Conservation (phyloP, 768 basidiomycete genomes). For the Obba rivulosa region DNA sequence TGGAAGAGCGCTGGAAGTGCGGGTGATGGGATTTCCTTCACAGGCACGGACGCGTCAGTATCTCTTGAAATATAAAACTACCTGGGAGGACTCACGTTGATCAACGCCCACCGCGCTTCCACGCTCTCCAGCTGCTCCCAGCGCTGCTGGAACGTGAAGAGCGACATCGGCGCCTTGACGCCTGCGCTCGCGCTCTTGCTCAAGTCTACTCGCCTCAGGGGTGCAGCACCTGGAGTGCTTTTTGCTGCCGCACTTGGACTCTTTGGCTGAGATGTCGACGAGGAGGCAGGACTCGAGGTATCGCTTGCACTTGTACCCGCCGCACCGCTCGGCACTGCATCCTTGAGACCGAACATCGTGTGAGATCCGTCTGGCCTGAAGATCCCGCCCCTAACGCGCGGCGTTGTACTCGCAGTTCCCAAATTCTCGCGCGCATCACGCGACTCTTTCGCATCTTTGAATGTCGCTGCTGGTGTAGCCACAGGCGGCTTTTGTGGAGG, state of each 20-base stretch:
- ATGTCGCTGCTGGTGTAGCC: constrained; percentile 28
- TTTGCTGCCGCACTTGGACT: too few relatives aligned
- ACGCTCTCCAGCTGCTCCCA: constrained; percentile 45
- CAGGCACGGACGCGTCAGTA: neutral
- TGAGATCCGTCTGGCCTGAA: constrained; percentile 61
- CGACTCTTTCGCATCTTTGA: constrained; percentile 53
- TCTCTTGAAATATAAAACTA: too few relatives aligned
- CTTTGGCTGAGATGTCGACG: too few relatives aligned
- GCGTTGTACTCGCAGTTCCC: constrained; percentile 6
- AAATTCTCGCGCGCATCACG: constrained; percentile 31
- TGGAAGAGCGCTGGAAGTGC: constrained; percentile 60
- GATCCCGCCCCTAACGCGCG: constrained; percentile 63
- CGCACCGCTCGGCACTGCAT: neutral
- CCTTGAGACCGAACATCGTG: constrained; percentile 42
- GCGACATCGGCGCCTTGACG: constrained; percentile 32
- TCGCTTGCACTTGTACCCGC: neutral
- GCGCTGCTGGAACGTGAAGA: constrained; percentile 57
- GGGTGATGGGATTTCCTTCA: constrained; percentile 52
- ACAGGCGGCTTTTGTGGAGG: constrained; percentile 16
- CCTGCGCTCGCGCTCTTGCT: neutral
- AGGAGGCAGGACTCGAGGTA: neutral
- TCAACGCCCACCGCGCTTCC: constrained; percentile 49
- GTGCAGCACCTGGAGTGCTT: too few relatives aligned
- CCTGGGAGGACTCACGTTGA: constrained; percentile 45
- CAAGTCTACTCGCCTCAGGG: too few relatives aligned